Percentiles rank a stretch among this genome's conserved stretches.
phyloP scores from a whole-genome alignment of 2,329 filamentous ascomycete genomes.

The Blastomyces parvus region DNA sequence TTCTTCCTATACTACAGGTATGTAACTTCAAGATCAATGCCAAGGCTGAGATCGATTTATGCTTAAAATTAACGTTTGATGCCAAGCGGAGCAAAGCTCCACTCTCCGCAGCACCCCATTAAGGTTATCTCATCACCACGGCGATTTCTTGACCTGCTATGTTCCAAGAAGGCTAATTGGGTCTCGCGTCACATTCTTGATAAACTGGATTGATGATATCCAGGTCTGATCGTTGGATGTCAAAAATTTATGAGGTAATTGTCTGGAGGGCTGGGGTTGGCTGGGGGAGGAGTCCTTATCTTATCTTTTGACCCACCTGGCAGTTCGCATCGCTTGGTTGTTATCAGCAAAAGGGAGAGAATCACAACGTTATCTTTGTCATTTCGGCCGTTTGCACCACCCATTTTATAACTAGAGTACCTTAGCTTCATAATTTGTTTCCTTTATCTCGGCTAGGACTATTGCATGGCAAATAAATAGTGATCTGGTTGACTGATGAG shows the following conservation, averaged over 20 bases:
- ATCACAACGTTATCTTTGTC: not conserved
- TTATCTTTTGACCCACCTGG: not conserved
- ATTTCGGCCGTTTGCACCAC: not conserved
- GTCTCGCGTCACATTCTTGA: not conserved
- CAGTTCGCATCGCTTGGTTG: not conserved
- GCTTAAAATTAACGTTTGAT: not conserved
- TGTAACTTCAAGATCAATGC: not conserved
- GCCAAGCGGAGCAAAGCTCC: not conserved
- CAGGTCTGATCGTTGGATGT: not conserved
- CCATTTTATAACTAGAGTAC: too few species aligned
- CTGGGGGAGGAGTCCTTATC: not conserved
- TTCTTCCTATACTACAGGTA: too few species aligned
- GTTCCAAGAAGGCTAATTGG: not conserved
- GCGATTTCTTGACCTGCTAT: not conserved
- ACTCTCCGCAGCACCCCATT: not conserved
- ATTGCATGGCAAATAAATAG: too few species aligned
- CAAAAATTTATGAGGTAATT: conserved; percentile 1
- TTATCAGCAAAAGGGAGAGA: not conserved
- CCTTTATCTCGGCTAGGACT: too few species aligned
- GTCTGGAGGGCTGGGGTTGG: not conserved
- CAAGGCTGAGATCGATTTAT: not conserved
- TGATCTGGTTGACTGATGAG: not conserved
- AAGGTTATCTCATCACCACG: not conserved
- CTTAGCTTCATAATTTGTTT: too few species aligned
- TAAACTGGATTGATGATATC: not conserved